Evolutionary conservation across 2,329 filamentous ascomycete species (phyloP), one percentile per base, ranked within the genome.

Genomic region (Aureobasidium sp.): DNA sequence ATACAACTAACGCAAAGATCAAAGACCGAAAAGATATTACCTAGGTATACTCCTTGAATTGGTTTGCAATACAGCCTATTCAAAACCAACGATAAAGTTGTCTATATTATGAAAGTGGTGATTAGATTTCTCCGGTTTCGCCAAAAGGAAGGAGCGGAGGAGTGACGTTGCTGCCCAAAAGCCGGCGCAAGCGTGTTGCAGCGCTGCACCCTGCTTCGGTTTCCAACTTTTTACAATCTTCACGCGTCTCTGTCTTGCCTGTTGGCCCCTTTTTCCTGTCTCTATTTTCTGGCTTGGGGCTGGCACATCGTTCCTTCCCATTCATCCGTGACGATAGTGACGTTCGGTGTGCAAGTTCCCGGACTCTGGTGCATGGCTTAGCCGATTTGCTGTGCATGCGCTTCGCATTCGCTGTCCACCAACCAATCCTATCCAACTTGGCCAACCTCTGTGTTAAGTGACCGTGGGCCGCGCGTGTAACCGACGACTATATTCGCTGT

Each of bases 371-470:
- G 40, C 40, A 58, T 58, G 40, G 42, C 53, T 47, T 58, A 48
- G 54, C 54, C 42, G 40, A 58, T 58, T 58, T 48, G 54, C 42
- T 58, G 54, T 48, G 54, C 54, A 58, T 58, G 54, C 40, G 40
- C 31, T 58, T 58, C 27, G 53, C 53, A 42, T 42, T 42, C 24
- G 39, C 12, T 57, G 27, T 35, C 53, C 27, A 33, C 33, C 54
- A 58, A 58, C 54, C 54, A 48, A 57, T 45, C 39, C 53, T n/a
- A 17, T 15, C 35, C 53, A 22, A 33, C 40, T 45, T 24, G 22
- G 33, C 19, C 42, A 37, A 31, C 24, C 15, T 58, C 19, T 33
- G 29, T 45, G 39, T 44, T 57, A n/a, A 45, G 39, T 57, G 53
- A 57, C 5, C 39, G 29, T 44, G 39, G 53, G 35, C 35, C 53